Evolutionary conservation across 371 early-diverging fungal species (phyloP).

Genomic region (Zychaea mexicana): DNA sequence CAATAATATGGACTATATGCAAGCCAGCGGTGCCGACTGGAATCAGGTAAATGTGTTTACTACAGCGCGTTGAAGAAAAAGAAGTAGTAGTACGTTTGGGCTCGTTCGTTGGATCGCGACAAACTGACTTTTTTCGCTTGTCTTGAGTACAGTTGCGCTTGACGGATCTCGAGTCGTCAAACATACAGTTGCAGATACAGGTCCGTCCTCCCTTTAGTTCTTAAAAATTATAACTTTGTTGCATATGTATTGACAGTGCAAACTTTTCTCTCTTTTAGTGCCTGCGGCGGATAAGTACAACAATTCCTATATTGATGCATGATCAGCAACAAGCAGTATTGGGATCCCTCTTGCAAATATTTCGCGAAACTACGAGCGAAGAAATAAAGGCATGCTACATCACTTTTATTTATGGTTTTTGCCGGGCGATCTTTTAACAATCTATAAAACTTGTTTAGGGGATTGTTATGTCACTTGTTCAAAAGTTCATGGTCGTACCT

Average conservation of each 20-base stretch:
- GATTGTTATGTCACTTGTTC: background rate
- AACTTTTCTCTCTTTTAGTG: background rate
- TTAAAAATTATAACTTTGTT: too few species aligned
- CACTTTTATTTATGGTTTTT: too few species aligned
- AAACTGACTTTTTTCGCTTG: background rate
- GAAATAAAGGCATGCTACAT: background rate
- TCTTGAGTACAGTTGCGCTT: background rate
- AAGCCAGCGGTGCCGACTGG: background rate
- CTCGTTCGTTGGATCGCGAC: too few species aligned
- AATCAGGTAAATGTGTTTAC: background rate
- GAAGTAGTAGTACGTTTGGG: too few species aligned
- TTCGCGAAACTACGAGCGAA: background rate
- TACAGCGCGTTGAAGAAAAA: too few species aligned
- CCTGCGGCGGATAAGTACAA: conserved; percentile 1
- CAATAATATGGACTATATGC: background rate
- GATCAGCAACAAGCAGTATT: conserved; percentile 6
- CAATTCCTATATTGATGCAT: background rate
- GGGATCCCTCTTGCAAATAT: background rate
- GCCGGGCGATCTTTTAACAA: too few species aligned
- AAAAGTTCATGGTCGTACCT: conserved; percentile 7
- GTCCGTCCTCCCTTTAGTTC: background rate
- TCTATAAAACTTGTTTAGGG: background rate
- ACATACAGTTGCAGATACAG: background rate
- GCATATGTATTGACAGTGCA: too few species aligned
- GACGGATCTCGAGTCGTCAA: background rate